Base-by-base conservation (phyloP, 208 protist genomes). In the Blechomonas ayalai region DNA sequence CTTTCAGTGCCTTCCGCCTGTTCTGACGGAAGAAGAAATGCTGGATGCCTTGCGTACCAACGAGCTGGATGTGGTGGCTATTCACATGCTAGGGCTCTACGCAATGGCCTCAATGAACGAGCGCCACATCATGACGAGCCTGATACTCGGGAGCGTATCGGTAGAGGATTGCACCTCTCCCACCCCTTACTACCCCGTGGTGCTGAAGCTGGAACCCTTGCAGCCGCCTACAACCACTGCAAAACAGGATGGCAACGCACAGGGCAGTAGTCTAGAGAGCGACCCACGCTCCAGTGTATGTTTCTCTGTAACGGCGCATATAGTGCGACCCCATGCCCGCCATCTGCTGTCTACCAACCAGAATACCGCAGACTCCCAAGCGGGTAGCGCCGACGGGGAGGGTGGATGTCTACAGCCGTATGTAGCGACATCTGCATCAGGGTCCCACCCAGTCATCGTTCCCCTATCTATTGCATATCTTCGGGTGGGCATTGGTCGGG, bases 101-200 rank as follows among this genome's bases (percentile, higher is more conserved):
- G 32, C 48, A 23, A 60, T 40, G 20, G 27, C 46, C 26, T 69
- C 66, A 12, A 20, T 46, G n/a, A 88, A 77, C 53, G 68, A 80
- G 26, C 65, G 60, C 27, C 65, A 79, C 26, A 26, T 67, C 20
- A 52, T 87, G 19, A 65, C 59, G 6, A 60, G 44, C n/a, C 36
- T 73, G 2, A 66, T 64, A 22, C 43, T 84, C 16, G 63, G 53
- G 0, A 37, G 66, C 7, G 29, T 85, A 19, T 68, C 71, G 28
- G 39, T 73, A 15, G 41, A 76, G 39, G 75, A 91, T 57, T 87
- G 78, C 52, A 82, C 77, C 3, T 47, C 49, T 10, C 70, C 67
- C n/a, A 22, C 43, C 19, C 70, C 71, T 19, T 26, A 56, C 28
- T 65, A 72, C 36, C 67, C 68, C 27, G 23, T 64, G 44, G 44